These are phyloP conservation scores for Debaryomycetaceae sp. DNA, from an alignment of 1,139 yeast species.

Conservation along the genomic window DNA sequence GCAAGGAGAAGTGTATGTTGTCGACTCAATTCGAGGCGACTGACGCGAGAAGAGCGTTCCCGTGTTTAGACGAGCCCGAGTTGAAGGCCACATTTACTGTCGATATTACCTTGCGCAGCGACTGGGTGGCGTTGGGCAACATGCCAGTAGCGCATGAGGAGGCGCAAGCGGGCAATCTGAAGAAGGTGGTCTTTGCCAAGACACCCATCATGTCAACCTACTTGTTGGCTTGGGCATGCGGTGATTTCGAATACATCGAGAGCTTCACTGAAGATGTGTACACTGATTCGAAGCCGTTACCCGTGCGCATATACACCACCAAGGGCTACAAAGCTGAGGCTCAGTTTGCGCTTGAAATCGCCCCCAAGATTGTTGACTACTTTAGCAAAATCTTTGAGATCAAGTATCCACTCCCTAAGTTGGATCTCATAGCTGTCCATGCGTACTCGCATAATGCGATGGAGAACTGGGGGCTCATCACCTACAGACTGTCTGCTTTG, in stretches of 20 bases:
- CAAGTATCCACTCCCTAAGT: constrained; percentile 56
- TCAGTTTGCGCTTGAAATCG: constrained; percentile 44
- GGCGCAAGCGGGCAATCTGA: constrained; percentile 12
- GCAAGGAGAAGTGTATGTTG: constrained; percentile 59
- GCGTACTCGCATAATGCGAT: constrained; percentile 58
- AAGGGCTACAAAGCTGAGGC: constrained; percentile 51
- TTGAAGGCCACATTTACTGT: constrained; percentile 70
- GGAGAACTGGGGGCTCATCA: constrained; percentile 59
- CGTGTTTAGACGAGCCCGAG: constrained; percentile 78
- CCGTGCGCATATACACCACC: constrained; percentile 52
- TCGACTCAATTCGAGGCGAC: constrained; percentile 87
- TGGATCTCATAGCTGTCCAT: constrained; percentile 55
- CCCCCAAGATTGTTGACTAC: constrained; percentile 49
- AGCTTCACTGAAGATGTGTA: constrained; percentile 31
- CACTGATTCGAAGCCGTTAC: constrained; percentile 57
- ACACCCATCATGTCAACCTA: constrained; percentile 77
- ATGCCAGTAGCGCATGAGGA: constrained; percentile 46
- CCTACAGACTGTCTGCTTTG: constrained; percentile 52
- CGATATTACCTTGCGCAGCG: constrained; percentile 49
- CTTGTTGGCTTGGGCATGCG: constrained; percentile 72
- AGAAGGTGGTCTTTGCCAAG: constrained; percentile 32
- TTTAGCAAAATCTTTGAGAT: constrained; percentile 50
- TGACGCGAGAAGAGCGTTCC: constrained; percentile 81
- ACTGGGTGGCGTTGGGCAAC: constrained; percentile 68
- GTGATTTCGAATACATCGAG: constrained; percentile 72